phyloP scores from a whole-genome alignment of 148 eudicot genomes.

The Chenopodium formosanum region DNA sequence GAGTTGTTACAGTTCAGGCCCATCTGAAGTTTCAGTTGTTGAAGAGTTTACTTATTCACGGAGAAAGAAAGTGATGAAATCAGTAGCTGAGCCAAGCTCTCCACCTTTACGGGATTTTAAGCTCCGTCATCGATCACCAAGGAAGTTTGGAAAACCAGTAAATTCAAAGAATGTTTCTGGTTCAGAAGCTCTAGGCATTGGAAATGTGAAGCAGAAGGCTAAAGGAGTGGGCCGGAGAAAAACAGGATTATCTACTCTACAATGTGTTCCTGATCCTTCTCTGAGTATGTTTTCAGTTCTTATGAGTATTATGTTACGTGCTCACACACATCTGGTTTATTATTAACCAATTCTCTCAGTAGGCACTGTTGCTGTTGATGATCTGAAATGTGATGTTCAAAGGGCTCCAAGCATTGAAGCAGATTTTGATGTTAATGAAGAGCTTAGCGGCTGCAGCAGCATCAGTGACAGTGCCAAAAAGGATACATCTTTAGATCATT shows the following conservation, averaged over 20 bases:
- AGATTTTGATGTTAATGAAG: slow-evolving; percentile 30
- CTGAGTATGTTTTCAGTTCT: slow-evolving; percentile 37
- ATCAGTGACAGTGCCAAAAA: slow-evolving; percentile 17
- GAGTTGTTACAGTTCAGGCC: slow-evolving; percentile 37
- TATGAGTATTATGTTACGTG: slow-evolving; percentile 7
- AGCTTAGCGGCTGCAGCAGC: slow-evolving; percentile 24
- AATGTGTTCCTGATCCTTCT: slow-evolving; percentile 22
- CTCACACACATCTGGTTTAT: neutral
- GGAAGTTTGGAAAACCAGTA: slow-evolving; percentile 38
- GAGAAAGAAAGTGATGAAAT: slow-evolving; percentile 44
- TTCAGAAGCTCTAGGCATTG: slow-evolving; percentile 26
- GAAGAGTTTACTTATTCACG: slow-evolving; percentile 63
- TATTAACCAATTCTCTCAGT: neutral
- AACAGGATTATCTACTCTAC: slow-evolving; percentile 15
- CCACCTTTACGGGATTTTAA: slow-evolving; percentile 33
- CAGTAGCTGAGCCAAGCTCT: slow-evolving; percentile 44
- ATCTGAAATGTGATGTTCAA: slow-evolving; percentile 26
- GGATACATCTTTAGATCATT: slow-evolving; percentile 23
- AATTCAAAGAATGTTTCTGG: slow-evolving; percentile 22
- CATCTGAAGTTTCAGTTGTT: slow-evolving; percentile 36
- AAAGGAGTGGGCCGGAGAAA: slow-evolving; percentile 19
- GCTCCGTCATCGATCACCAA: slow-evolving; percentile 25
- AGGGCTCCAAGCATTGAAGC: slow-evolving; percentile 15
- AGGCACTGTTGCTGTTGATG: slow-evolving; percentile 28
- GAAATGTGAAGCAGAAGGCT: slow-evolving; percentile 32